Percentiles rank a stretch among this genome's conserved stretches.
Evolutionary conservation across 179 eudicot species (phyloP).

Genomic region (Patellifolia procumbens): DNA sequence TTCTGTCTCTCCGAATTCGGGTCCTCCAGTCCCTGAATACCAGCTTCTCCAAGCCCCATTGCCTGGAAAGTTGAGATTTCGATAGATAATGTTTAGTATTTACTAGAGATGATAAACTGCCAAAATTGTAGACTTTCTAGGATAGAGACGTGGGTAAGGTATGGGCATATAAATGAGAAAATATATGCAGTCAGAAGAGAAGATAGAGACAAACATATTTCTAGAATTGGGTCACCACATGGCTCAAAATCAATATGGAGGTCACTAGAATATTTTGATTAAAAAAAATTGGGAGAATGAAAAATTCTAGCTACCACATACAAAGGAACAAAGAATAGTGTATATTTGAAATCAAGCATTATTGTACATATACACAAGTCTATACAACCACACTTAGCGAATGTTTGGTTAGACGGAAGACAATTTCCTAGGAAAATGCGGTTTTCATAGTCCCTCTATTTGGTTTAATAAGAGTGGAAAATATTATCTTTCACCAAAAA

Average conservation of each 20-base stretch:
- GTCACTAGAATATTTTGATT: neutral
- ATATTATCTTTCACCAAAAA: no score
- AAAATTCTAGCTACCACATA: neutral
- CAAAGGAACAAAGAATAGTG: neutral
- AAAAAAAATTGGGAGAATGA: no score
- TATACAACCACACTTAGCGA: neutral
- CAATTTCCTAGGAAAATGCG: no score
- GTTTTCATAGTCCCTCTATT: no score
- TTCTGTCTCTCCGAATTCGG: slow-evolving; percentile 52
- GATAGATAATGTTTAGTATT: neutral
- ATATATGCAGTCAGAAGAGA: neutral
- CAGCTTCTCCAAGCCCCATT: slow-evolving; percentile 77
- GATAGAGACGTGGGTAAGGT: neutral
- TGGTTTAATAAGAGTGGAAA: no score
- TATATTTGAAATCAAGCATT: no score
- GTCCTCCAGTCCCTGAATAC: slow-evolving; percentile 50
- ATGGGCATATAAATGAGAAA: neutral
- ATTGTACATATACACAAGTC: neutral
- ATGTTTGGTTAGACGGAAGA: no score
- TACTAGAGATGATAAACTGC: neutral
- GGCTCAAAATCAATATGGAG: slow-evolving; percentile 1
- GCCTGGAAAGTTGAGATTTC: slow-evolving; percentile 26
- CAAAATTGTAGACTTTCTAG: neutral
- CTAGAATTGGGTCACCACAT: slow-evolving; percentile 8
- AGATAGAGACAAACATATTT: neutral